A percentile compares a stretch with the other conserved stretches of the same genome.
phyloP scores from a whole-genome alignment of 2,329 filamentous ascomycete species.

The Coccinonectria pachysandricola region DNA sequence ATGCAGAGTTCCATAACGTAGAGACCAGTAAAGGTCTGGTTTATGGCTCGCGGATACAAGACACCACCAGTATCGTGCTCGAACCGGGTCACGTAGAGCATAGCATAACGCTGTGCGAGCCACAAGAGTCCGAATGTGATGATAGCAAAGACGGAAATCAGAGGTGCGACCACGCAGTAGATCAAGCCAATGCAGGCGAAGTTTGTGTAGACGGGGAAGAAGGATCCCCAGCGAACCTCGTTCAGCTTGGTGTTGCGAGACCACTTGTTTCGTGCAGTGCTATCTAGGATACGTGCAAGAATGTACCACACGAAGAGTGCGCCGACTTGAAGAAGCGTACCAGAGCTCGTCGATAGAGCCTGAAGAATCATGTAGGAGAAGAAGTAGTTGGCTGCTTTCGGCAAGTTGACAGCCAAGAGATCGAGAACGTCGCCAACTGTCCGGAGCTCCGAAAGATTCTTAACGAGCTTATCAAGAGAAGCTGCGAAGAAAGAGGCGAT shows the following conservation, averaged over 20 bases:
- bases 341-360: slow-evolving; percentile 80
- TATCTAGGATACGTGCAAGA: slow-evolving; percentile 70
- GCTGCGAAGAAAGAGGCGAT: slow-evolving; percentile 64
- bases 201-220: slow-evolving; percentile 95
- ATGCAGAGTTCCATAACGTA: slow-evolving; percentile 92
- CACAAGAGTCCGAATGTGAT: slow-evolving; percentile 87
- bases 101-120: slow-evolving; percentile 93
- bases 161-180: slow-evolving; percentile 78
- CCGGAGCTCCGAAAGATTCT: slow-evolving; percentile 31
- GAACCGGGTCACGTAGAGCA: slow-evolving; percentile 88
- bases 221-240: slow-evolving; percentile 77
- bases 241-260: slow-evolving; percentile 68
- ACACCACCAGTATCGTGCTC: slow-evolving; percentile 85
- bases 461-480: slow-evolving; percentile 52
- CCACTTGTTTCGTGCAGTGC: slow-evolving; percentile 75
- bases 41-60: slow-evolving; percentile 84
- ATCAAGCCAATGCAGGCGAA: slow-evolving; percentile 87
- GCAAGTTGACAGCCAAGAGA: slow-evolving; percentile 67
- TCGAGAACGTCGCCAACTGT: slow-evolving; percentile 59
- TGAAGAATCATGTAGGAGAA: slow-evolving; percentile 98
- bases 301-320: slow-evolving; percentile 73
- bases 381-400: slow-evolving; percentile 88
- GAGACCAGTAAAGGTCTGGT: slow-evolving; percentile 87
- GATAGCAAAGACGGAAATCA: slow-evolving; percentile 88
- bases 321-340: slow-evolving; percentile 75